Conservation (phyloP, 257 asterid genomes). For the Penstemon davidsonii region DNA sequence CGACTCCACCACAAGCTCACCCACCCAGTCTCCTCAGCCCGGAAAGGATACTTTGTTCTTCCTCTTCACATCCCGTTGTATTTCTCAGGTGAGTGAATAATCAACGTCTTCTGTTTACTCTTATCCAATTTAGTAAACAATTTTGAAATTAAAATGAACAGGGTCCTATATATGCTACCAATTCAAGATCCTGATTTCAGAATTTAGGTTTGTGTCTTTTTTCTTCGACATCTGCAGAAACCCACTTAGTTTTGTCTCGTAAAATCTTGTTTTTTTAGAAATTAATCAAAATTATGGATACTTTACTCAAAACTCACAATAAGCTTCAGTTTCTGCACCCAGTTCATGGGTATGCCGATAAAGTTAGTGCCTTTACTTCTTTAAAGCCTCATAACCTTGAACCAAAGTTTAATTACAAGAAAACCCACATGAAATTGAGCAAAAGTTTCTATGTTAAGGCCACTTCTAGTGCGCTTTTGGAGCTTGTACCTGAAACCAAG, state of each 20-base stretch:
- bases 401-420: slow-evolving; percentile 39
- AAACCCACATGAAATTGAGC: slow-evolving; percentile 37
- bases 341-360: slow-evolving; percentile 52
- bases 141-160: not conserved
- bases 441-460: slow-evolving; percentile 46
- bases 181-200: slow-evolving; percentile 29
- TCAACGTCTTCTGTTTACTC: slow-evolving; percentile 1
- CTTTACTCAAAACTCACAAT: slow-evolving; percentile 69
- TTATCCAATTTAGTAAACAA: slow-evolving; percentile 16
- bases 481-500: slow-evolving; percentile 91
- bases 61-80: no score
- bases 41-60: no score
- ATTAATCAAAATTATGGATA: slow-evolving; percentile 49
- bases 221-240: slow-evolving; percentile 24
- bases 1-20: no score
- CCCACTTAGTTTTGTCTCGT: slow-evolving; percentile 24
- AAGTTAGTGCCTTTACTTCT: slow-evolving; percentile 47
- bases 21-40: no score
- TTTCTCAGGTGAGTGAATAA: slow-evolving; percentile 29
- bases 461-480: slow-evolving; percentile 65
- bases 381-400: slow-evolving; percentile 56
- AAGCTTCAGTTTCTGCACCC: slow-evolving; percentile 77
- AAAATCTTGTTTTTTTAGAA: slow-evolving; percentile 17
- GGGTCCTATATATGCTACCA: slow-evolving; percentile 16
- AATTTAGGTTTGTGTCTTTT: slow-evolving; percentile 23